These are phyloP conservation scores for Casaregolazyma suthepensis DNA, from an alignment of 1,139 yeast genomes.

Conservation along the genomic window DNA sequence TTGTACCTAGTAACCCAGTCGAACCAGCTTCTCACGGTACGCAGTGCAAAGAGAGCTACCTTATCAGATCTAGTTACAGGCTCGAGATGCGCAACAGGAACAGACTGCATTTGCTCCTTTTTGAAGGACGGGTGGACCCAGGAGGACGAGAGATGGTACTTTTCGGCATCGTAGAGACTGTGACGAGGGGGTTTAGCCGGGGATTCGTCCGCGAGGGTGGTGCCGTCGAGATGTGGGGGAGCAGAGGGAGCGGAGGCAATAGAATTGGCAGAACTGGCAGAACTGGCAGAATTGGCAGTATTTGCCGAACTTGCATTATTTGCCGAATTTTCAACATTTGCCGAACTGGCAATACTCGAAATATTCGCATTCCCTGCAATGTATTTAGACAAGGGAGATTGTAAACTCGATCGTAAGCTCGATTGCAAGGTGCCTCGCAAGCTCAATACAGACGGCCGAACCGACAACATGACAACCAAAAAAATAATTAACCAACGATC, in stretches of 20 bases:
- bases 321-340: not conserved
- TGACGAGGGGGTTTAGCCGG: not conserved
- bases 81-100: slow-evolving; percentile 48
- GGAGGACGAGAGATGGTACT: slow-evolving; percentile 25
- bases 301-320: not conserved
- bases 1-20: slow-evolving; percentile 64
- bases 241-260: not conserved
- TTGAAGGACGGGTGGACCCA: slow-evolving; percentile 55
- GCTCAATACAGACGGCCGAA: not conserved
- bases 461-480: not conserved
- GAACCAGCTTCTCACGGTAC: slow-evolving; percentile 44
- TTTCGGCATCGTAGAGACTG: slow-evolving; percentile 13
- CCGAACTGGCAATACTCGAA: not conserved
- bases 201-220: not conserved
- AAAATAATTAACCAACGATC: not conserved
- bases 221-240: not conserved
- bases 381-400: not conserved
- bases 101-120: slow-evolving; percentile 41
- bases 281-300: not conserved
- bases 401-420: not conserved
- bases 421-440: too few species aligned
- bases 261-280: not conserved
- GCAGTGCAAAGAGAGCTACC: slow-evolving; percentile 46
- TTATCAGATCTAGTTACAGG: slow-evolving; percentile 47
- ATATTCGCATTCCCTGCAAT: not conserved